Conservation (phyloP, 179 eudicot genomes). For the Drosera spatulata region DNA sequence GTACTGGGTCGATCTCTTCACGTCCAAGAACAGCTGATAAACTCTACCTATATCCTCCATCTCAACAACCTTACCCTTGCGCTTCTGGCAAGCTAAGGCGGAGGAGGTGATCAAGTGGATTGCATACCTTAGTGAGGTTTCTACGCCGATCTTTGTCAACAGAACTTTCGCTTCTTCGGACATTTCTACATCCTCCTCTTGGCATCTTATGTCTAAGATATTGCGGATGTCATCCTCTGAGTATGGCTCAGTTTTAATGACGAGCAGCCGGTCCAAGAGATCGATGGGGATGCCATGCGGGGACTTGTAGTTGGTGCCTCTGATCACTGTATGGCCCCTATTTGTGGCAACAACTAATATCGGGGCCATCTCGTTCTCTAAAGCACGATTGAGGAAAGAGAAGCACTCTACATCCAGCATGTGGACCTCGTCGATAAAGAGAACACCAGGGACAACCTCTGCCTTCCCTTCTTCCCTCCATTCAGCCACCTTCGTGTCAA, state of each 20-base stretch:
- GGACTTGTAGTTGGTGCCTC: slow-evolving; percentile 89
- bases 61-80: slow-evolving; percentile 80
- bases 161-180: slow-evolving; percentile 73
- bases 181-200: slow-evolving; percentile 94
- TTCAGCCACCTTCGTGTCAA: slow-evolving; percentile 92
- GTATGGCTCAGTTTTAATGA: slow-evolving; percentile 85
- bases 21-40: slow-evolving; percentile 73
- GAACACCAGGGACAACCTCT: slow-evolving; percentile 89
- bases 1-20: slow-evolving; percentile 93
- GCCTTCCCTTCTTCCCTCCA: slow-evolving; percentile 99
- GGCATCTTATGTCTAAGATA: slow-evolving; percentile 74
- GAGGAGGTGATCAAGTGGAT: slow-evolving; percentile 74
- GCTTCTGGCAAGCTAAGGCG: slow-evolving; percentile 80
- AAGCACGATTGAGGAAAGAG: slow-evolving; percentile 63
- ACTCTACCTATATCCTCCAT: slow-evolving; percentile 89
- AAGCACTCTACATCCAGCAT: slow-evolving; percentile 93
- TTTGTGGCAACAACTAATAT: slow-evolving; percentile 89
- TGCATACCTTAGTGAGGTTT: slow-evolving; percentile 78
- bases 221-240: slow-evolving; percentile 73
- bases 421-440: slow-evolving; percentile 95
- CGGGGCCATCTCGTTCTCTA: slow-evolving; percentile 90
- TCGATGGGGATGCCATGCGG: slow-evolving; percentile 97
- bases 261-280: slow-evolving; percentile 85
- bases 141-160: slow-evolving; percentile 76
- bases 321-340: slow-evolving; percentile 71